A percentile compares a stretch with the other conserved stretches of the same genome.
Evolutionary conservation across 257 asterid genomes (phyloP).

Genomic region (Plantago elongata): DNA sequence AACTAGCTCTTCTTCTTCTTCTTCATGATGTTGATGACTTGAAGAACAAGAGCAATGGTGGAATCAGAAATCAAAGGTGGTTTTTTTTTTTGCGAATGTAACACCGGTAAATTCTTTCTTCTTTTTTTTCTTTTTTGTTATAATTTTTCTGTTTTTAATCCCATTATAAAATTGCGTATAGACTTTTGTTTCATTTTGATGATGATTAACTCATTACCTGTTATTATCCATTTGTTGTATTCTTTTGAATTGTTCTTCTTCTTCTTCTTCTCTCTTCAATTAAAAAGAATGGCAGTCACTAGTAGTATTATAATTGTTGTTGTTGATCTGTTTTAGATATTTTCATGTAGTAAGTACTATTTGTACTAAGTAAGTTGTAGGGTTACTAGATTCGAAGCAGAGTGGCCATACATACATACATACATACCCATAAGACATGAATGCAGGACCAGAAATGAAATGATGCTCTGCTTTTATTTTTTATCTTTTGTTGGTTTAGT

Average conservation of each 20-base stretch:
- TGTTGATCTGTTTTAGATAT: background rate
- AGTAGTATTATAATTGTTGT: conserved; percentile 2
- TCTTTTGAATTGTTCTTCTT: conserved; percentile 17
- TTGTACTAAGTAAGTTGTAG: too few relatives aligned
- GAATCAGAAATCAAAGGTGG: too few relatives aligned
- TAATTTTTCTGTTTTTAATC: conserved; percentile 24
- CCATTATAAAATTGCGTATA: conserved; percentile 21
- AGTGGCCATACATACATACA: too few relatives aligned
- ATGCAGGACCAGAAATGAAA: background rate
- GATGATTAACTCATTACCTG: conserved; percentile 36
- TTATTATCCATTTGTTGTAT: conserved; percentile 45
- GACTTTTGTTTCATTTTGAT: conserved; percentile 11
- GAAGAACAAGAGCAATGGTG: background rate
- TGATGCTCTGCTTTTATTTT: too few relatives aligned
- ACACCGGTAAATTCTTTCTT: conserved; percentile 47
- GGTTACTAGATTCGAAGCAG: too few relatives aligned
- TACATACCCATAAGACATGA: background rate
- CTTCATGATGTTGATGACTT: conserved; percentile 22
- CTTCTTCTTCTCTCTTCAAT: conserved; percentile 21
- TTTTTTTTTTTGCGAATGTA: background rate
- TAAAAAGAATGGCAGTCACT: conserved; percentile 21
- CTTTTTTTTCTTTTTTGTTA: conserved; percentile 22
- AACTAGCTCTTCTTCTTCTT: conserved; percentile 36
- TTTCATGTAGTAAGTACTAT: background rate
- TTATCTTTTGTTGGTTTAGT: too few relatives aligned